Evolutionary conservation across 179 eudicot species (phyloP).

Genomic region (Vitellaria paradoxa): DNA sequence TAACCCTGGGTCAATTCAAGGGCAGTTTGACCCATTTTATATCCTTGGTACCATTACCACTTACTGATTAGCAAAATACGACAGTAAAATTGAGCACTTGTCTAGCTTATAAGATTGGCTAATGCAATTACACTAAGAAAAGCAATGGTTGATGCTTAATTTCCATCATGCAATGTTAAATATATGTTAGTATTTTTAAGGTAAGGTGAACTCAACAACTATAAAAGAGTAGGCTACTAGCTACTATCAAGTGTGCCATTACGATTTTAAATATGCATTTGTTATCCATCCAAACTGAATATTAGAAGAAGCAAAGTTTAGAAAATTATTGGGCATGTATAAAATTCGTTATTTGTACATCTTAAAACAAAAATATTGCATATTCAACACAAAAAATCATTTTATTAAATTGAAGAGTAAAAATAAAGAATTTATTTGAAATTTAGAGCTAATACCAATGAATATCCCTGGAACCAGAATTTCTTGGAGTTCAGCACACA

Average conservation of each 20-base stretch:
- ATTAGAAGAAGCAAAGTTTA: neutral
- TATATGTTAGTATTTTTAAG: neutral
- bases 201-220: neutral
- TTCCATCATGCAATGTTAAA: neutral
- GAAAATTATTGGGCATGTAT: constrained; percentile 2
- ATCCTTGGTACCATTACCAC: neutral
- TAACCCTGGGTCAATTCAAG: too few relatives aligned
- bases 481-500: constrained; percentile 98
- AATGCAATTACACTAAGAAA: neutral
- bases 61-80: neutral
- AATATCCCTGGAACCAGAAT: constrained; percentile 88
- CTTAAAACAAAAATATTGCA: neutral
- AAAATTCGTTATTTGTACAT: neutral
- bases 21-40: too few relatives aligned
- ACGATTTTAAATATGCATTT: neutral
- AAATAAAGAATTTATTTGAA: constrained; percentile 40
- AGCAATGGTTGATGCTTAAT: neutral
- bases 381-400: neutral
- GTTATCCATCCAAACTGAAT: neutral
- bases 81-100: neutral
- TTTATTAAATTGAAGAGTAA: constrained; percentile 9
- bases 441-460: constrained; percentile 94
- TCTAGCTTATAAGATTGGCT: constrained; percentile 1
- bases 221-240: neutral
- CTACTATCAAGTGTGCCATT: neutral